Evolutionary conservation across 495 filamentous ascomycete species (phyloP).

Genomic region (Neurospora tetraspora): DNA sequence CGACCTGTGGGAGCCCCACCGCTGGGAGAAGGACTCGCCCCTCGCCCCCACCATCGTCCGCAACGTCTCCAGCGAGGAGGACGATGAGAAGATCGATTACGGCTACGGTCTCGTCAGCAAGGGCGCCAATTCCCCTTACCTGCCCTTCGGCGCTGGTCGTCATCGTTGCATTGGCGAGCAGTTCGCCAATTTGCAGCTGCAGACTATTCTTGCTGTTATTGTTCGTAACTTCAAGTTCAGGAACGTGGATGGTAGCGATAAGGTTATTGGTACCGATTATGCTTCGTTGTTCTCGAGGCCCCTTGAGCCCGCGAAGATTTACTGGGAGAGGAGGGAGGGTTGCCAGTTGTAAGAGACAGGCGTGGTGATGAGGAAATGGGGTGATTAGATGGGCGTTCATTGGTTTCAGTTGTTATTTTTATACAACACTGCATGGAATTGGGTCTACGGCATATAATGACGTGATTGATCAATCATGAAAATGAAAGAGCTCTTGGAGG

Average conservation of each 20-base stretch:
- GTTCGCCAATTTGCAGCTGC: constrained; percentile 88
- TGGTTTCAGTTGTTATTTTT: not conserved
- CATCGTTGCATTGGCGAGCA: constrained; percentile 96
- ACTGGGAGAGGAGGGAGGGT: constrained; percentile 51
- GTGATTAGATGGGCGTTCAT: not conserved
- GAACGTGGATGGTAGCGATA: constrained; percentile 57
- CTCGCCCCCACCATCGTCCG: constrained; percentile 35
- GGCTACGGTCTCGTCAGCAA: constrained; percentile 90
- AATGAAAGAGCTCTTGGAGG: not conserved
- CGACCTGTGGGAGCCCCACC: constrained; percentile 72
- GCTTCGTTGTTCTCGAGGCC: constrained; percentile 56
- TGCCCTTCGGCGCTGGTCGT: constrained; percentile 89
- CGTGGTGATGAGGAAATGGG: not conserved
- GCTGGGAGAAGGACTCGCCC: constrained; percentile 57
- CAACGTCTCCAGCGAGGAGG: constrained; percentile 43
- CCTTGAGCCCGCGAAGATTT: constrained; percentile 50
- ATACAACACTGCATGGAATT: not conserved
- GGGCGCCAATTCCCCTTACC: constrained; percentile 75
- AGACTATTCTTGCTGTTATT: constrained; percentile 70
- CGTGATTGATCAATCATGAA: not conserved
- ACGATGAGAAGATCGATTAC: constrained; percentile 76
- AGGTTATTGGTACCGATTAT: constrained; percentile 78
- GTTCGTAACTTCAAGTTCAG: constrained; percentile 66
- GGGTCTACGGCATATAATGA: not conserved
- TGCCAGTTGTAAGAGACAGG: not conserved